These are phyloP conservation scores for Kwoniella sp. DNA, from an alignment of 768 basidiomycete genomes.

Conservation along the genomic window DNA sequence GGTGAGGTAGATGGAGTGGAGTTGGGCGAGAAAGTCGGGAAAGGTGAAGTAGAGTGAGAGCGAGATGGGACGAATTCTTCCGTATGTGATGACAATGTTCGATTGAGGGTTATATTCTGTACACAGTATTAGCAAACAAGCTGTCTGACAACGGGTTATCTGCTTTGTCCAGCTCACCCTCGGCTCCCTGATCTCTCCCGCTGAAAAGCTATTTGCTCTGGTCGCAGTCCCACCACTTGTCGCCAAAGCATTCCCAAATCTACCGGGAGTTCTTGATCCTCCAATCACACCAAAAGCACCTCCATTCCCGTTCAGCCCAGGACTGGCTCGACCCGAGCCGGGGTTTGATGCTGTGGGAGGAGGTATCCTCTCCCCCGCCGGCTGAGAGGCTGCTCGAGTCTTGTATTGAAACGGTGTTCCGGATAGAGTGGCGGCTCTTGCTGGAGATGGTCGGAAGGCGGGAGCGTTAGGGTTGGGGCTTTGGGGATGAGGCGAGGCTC, in stretches of 20 bases:
- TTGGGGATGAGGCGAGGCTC: constrained; percentile 2
- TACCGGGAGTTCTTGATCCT: constrained; percentile 39
- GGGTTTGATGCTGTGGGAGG: constrained; percentile 28
- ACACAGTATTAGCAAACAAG: background rate
- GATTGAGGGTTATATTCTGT: constrained; percentile 31
- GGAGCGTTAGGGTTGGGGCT: constrained; percentile 31
- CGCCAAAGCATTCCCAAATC: constrained; percentile 33
- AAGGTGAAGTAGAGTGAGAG: constrained; percentile 42
- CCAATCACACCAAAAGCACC: constrained; percentile 47
- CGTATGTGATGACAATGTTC: constrained; percentile 43
- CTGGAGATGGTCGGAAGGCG: constrained; percentile 36
- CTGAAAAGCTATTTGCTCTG: constrained; percentile 51
- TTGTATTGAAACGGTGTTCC: constrained; percentile 27
- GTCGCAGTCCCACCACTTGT: constrained; percentile 37
- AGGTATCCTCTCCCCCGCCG: constrained; percentile 40
- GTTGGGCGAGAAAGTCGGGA: constrained; percentile 51
- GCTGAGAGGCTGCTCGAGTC: constrained; percentile 46
- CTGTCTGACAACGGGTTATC: background rate
- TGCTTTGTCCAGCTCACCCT: constrained; percentile 30
- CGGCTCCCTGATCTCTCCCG: constrained; percentile 36
- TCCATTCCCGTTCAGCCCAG: constrained; percentile 26
- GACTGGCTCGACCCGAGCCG: constrained; percentile 35
- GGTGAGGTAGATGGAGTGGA: constrained; percentile 46
- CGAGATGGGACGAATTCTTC: constrained; percentile 45
- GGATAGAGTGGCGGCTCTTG: constrained; percentile 34